Evolutionary conservation across 2,329 filamentous ascomycete species (phyloP), one percentile per base, ranked within the genome.

Genomic region (Berkeleyomyces rouxiae): DNA sequence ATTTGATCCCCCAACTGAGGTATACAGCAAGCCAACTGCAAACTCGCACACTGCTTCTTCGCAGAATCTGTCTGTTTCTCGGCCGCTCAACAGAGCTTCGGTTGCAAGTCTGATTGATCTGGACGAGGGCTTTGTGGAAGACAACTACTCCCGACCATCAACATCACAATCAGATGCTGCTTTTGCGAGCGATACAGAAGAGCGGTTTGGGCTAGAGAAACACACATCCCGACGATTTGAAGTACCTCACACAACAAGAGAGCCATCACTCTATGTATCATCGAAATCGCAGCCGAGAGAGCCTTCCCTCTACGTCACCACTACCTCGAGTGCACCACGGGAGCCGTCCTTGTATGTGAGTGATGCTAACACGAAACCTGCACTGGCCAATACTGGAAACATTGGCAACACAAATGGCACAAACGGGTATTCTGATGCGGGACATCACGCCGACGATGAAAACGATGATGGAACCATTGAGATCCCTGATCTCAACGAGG

Each of bases 51-150:
- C 36, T 9, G 44, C 58, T 4, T 53, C 61, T n/a, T 11, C 53
- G 46, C 61, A 59, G 23, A 59, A 37, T 13, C 44, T 43, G 55
- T 36, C 61, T 9, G 33, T 46, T 9, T 57, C 53, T 7, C 53
- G 44, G 33, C 57, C 61, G 3, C 66, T 71, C 63, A 71, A 74
- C 64, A 70, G 72, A 40, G 67, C 69, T 13, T 74, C 73, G 9
- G 67, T 72, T 31, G 69, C 69, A 63, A 73, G 71, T 53, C 66
- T 74, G 59, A 73, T 73, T 61, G 71, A 73, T 58, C 68, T 73
- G 13, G 72, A 73, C 65, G 71, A 71, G 53, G 69, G 63, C 43
- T 61, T 61, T n/a, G 58, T 44, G 9, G 61, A 61, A n/a, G 63
- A 63, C n/a, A 33, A 51, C 33, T 62, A 65, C 37, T 63, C 63